phyloP scores from a whole-genome alignment of 2,329 filamentous ascomycete genomes.

The Falciphora oryzae region DNA sequence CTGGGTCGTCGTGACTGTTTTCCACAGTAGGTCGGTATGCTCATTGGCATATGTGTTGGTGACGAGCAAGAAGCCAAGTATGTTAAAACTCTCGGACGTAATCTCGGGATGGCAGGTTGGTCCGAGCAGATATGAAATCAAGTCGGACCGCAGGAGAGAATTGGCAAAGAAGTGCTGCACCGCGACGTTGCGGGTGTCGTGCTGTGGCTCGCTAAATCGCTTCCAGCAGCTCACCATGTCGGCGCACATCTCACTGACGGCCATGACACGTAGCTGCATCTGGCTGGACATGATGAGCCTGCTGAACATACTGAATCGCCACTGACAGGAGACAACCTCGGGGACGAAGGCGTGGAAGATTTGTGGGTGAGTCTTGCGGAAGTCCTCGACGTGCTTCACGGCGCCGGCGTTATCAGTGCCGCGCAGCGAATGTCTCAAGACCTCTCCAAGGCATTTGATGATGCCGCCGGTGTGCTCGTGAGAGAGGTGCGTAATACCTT shows the following conservation, averaged over 20 bases:
- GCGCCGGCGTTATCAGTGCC: constrained; percentile 30
- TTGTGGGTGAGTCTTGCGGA: constrained; percentile 29
- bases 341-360: constrained; percentile 33
- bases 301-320: constrained; percentile 64
- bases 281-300: constrained; percentile 76
- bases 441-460: constrained; percentile 36
- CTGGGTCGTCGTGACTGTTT: constrained; percentile 71
- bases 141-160: constrained; percentile 61
- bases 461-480: constrained; percentile 36
- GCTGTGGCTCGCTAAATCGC: constrained; percentile 41
- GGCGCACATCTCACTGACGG: constrained; percentile 66
- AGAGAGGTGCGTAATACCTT: constrained; percentile 46
- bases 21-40: constrained; percentile 80
- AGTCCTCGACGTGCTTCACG: constrained; percentile 25
- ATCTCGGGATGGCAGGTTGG: constrained; percentile 90
- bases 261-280: constrained; percentile 83
- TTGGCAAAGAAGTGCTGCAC: constrained; percentile 63
- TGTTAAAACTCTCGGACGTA: constrained; percentile 72
- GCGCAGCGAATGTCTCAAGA: constrained; percentile 36
- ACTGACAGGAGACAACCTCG: constrained; percentile 53
- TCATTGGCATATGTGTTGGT: constrained; percentile 64
- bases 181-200: constrained; percentile 28
- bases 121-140: constrained; percentile 83
- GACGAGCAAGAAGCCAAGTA: constrained; percentile 80
- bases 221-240: constrained; percentile 66